Conservation (phyloP, 176 grass and related monocot species). For the Oryza meyeriana region DNA sequence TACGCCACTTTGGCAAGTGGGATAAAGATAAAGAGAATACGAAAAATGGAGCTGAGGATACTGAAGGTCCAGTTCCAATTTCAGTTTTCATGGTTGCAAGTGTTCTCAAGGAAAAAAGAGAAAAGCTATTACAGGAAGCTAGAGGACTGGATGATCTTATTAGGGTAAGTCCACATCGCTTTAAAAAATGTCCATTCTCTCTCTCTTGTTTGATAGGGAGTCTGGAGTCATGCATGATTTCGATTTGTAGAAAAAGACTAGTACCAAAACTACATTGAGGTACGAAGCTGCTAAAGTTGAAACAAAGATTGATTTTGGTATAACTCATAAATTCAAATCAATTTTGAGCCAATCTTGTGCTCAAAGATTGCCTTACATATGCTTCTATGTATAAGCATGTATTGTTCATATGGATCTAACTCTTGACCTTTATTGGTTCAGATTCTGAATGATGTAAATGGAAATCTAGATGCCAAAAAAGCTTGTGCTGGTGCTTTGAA, state of each 20-base stretch:
- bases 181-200: not conserved
- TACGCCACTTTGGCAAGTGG: conserved; percentile 86
- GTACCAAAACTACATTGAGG: not conserved
- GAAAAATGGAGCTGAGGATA: conserved; percentile 50
- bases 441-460: conserved; percentile 96
- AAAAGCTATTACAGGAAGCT: conserved; percentile 81
- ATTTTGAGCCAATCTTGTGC: not conserved
- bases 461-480: conserved; percentile 96
- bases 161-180: conserved; percentile 48
- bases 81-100: conserved; percentile 99
- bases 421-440: conserved; percentile 37
- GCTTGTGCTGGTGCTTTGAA: conserved; percentile 89
- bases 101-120: conserved; percentile 97
- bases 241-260: not conserved
- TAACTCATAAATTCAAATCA: not conserved
- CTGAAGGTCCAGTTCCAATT: conserved; percentile 87
- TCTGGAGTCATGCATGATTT: not conserved
- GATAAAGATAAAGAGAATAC: conserved; percentile 61
- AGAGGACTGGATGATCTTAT: conserved; percentile 94
- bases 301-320: not conserved
- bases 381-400: not conserved
- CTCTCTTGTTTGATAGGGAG: not conserved
- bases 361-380: not conserved
- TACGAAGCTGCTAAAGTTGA: not conserved
- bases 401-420: not conserved